Evolutionary conservation across 176 grass and related monocot species (phyloP).

Genomic region (Tuctoria greenei): DNA sequence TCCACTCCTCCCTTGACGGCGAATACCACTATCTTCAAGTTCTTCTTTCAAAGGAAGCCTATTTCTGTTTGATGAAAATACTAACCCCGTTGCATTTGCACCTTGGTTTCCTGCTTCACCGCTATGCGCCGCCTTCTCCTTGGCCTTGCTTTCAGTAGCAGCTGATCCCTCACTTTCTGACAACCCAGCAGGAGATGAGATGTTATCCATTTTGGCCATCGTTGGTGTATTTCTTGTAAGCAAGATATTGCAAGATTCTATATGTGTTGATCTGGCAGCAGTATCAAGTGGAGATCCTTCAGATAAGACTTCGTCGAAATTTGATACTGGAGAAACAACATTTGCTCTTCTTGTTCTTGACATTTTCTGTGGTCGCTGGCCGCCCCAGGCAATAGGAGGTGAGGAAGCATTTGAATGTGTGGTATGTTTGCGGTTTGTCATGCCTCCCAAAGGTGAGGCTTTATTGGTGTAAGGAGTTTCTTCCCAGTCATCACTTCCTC

Average conservation of each 20-base stretch:
- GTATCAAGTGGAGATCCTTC: constrained; percentile 65
- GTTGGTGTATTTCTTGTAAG: constrained; percentile 36
- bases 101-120: constrained; percentile 49
- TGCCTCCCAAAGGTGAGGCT: constrained; percentile 50
- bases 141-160: constrained; percentile 53
- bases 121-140: constrained; percentile 62
- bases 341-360: constrained; percentile 75
- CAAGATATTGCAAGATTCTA: constrained; percentile 22
- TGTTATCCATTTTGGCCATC: constrained; percentile 34
- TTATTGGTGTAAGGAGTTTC: constrained; percentile 54
- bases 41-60: constrained; percentile 81
- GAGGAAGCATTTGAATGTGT: constrained; percentile 57
- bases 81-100: constrained; percentile 34
- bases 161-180: constrained; percentile 68
- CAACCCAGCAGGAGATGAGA: constrained; percentile 61
- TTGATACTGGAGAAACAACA: constrained; percentile 88
- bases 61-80: constrained; percentile 57
- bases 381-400: constrained; percentile 71
- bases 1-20: constrained; percentile 62
- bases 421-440: constrained; percentile 59
- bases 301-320: constrained; percentile 66
- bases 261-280: constrained; percentile 41
- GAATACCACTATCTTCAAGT: constrained; percentile 55
- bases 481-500: constrained; percentile 62
- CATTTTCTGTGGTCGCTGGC: constrained; percentile 78